Conservation (phyloP, 2,329 filamentous ascomycete genomes). For the Xylaria hypoxylon region DNA sequence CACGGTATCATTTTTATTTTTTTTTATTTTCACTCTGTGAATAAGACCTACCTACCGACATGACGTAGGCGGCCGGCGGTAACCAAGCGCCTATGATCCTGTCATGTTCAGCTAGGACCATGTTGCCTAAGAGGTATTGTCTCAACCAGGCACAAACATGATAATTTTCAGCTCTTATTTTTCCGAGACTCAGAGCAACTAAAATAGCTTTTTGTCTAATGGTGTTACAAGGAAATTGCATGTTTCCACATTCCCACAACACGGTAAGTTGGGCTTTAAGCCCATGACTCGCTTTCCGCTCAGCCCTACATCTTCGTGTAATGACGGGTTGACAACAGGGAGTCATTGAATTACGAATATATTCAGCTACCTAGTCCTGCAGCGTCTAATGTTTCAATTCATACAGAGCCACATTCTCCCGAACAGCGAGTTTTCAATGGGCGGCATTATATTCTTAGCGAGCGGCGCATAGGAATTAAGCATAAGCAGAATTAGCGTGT, state of each 20-base stretch:
- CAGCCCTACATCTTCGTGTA: not conserved
- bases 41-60: not conserved
- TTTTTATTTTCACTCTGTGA: too few species aligned
- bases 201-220: not conserved
- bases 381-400: too few species aligned
- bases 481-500: too few species aligned
- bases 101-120: slow-evolving; percentile 15
- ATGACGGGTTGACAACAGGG: too few species aligned
- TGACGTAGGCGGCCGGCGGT: slow-evolving; percentile 16
- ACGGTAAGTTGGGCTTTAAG: too few species aligned
- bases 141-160: not conserved
- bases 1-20: too few species aligned
- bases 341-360: too few species aligned
- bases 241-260: not conserved
- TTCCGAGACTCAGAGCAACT: not conserved
- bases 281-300: not conserved
- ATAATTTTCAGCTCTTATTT: slow-evolving; percentile 7
- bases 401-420: too few species aligned
- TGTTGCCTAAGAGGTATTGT: not conserved
- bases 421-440: too few species aligned
- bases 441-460: too few species aligned
- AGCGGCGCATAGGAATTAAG: too few species aligned
- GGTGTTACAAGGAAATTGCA: slow-evolving; percentile 2
- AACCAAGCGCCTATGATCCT: not conserved
- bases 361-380: too few species aligned